A percentile compares a stretch with the other conserved stretches of the same genome.
These are phyloP conservation scores for Sarocladium oryzae DNA, from an alignment of 2,329 filamentous ascomycete species.

Conservation along the genomic window DNA sequence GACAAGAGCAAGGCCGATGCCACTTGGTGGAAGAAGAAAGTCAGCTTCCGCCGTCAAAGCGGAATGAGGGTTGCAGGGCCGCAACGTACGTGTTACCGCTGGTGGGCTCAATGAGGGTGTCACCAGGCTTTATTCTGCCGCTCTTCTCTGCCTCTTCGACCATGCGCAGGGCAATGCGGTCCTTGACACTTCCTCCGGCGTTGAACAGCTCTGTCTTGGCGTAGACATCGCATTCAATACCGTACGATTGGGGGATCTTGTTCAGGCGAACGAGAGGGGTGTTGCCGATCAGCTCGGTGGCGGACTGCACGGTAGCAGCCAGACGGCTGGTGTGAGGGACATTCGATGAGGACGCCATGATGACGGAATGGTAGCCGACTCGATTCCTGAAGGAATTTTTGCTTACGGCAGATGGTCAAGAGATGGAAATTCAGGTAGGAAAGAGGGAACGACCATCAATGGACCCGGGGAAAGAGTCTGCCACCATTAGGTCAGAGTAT, in stretches of 20 bases:
- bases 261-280: constrained; percentile 94
- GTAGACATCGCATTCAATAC: constrained; percentile 83
- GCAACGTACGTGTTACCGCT: constrained; percentile 75
- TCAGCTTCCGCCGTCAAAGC: constrained; percentile 12
- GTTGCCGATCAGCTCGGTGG: constrained; percentile 86
- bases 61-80: no score
- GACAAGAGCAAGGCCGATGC: constrained; percentile 90
- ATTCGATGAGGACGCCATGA: constrained; percentile 16
- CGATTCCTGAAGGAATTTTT: no score
- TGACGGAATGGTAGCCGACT: neutral
- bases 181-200: constrained; percentile 88
- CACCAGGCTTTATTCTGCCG: constrained; percentile 91
- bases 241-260: constrained; percentile 83
- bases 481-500: neutral
- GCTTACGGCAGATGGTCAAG: neutral
- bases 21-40: constrained; percentile 37
- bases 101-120: constrained; percentile 95
- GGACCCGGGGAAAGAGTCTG: neutral
- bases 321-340: constrained; percentile 24
- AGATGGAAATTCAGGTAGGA: neutral
- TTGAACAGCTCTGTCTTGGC: constrained; percentile 93
- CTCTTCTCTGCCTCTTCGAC: constrained; percentile 88
- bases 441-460: neutral
- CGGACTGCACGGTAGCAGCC: constrained; percentile 46
- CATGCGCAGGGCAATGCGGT: constrained; percentile 94